These are phyloP conservation scores for Pythium rishiriense DNA, from an alignment of 352 stramenopile species.

Conservation along the genomic window DNA sequence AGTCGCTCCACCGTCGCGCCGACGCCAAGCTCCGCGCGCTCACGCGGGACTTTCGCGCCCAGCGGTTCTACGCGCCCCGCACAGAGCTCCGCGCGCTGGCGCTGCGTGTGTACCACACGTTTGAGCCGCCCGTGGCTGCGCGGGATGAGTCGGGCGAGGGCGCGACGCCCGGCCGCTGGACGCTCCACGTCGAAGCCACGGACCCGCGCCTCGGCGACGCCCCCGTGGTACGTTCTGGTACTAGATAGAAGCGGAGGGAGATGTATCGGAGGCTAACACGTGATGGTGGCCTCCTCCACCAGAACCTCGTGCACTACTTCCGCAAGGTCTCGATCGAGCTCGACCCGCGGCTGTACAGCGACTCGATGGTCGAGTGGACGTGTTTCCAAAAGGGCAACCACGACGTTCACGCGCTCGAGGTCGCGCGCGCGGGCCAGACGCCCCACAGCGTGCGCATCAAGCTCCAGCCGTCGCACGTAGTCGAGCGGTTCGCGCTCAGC, in stretches of 20 bases:
- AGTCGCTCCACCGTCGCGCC: constrained; percentile 41
- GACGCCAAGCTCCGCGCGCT: constrained; percentile 46
- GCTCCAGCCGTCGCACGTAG: constrained; percentile 51
- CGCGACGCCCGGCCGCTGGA: constrained; percentile 47
- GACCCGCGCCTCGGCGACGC: constrained; percentile 34
- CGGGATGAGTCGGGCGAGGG: constrained; percentile 12
- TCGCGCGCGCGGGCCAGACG: constrained; percentile 49
- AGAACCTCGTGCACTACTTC: constrained; percentile 83
- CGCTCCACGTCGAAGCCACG: constrained; percentile 59
- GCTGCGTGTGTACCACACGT: constrained; percentile 66
- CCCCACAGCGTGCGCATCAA: constrained; percentile 70
- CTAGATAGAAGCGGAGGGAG: background rate
- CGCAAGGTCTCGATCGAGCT: constrained; percentile 74
- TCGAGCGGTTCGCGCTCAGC: constrained; percentile 65
- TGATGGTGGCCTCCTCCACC: background rate
- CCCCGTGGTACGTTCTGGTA: constrained; percentile 38
- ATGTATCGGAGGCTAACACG: background rate
- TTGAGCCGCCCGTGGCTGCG: constrained; percentile 43
- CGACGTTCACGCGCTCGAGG: constrained; percentile 56
- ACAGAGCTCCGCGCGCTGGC: constrained; percentile 58
- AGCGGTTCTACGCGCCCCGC: constrained; percentile 50
- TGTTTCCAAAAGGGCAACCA: constrained; percentile 74
- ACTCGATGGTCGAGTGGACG: constrained; percentile 79
- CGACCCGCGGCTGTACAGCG: constrained; percentile 63
- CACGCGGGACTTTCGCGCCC: constrained; percentile 56